A percentile compares a stretch with the other conserved stretches of the same genome.
phyloP scores from a whole-genome alignment of 2,329 filamentous ascomycete genomes.

The Colletotrichum sojae region DNA sequence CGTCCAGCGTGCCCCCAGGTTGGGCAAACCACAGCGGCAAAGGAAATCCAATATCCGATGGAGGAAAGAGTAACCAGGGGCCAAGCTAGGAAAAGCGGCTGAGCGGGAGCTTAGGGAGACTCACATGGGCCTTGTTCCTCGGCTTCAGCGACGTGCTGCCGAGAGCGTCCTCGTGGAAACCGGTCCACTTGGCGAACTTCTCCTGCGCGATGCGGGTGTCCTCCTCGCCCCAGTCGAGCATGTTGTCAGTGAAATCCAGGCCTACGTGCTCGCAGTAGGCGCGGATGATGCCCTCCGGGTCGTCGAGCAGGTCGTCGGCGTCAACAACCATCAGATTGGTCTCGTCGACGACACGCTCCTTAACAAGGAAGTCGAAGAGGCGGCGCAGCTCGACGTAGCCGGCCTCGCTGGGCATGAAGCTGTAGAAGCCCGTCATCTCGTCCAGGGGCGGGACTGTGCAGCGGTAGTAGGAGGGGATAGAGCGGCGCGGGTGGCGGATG shows the following conservation, averaged over 20 bases:
- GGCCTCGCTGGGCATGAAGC: slow-evolving; percentile 90
- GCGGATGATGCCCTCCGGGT: slow-evolving; percentile 81
- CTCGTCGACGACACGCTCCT: slow-evolving; percentile 79
- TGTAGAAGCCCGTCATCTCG: slow-evolving; percentile 84
- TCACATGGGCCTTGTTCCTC: slow-evolving; percentile 73
- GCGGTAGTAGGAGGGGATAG: slow-evolving; percentile 94
- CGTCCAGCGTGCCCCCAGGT: slow-evolving; percentile 15
- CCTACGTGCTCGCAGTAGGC: slow-evolving; percentile 87
- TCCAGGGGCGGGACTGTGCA: slow-evolving; percentile 92
- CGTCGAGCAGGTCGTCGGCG: slow-evolving; percentile 92
- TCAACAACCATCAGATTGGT: slow-evolving; percentile 87
- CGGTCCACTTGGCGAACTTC: slow-evolving; percentile 96
- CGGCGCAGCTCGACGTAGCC: slow-evolving; percentile 91
- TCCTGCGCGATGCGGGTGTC: slow-evolving; percentile 80
- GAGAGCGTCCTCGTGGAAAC: slow-evolving; percentile 96
- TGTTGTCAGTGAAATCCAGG: slow-evolving; percentile 79
- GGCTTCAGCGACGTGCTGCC: slow-evolving; percentile 83
- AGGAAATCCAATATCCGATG: not conserved
- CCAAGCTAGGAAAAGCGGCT: slow-evolving; percentile 11
- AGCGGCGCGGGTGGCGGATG: slow-evolving; percentile 93
- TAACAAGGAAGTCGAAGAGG: slow-evolving; percentile 87
- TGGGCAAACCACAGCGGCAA: slow-evolving; percentile 30
- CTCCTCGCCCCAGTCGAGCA: slow-evolving; percentile 88
- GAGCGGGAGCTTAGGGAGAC: slow-evolving; percentile 45
- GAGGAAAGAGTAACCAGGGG: slow-evolving; percentile 21